These are phyloP conservation scores for Coriaria nepalensis DNA, from an alignment of 306 rosid genomes.

Conservation along the genomic window DNA sequence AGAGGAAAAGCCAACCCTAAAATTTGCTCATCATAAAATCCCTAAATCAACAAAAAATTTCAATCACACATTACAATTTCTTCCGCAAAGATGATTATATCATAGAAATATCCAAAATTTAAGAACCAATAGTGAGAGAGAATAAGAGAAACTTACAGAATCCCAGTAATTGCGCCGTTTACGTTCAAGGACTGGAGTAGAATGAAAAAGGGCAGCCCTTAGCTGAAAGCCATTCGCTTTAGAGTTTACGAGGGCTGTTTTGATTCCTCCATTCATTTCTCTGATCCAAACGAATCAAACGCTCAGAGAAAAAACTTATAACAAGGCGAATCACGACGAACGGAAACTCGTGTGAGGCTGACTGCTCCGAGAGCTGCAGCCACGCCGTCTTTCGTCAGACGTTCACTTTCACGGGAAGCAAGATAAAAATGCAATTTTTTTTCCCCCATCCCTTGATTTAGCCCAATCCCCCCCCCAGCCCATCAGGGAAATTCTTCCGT, in stretches of 20 bases:
- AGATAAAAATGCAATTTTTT: too few species aligned
- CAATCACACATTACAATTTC: not conserved
- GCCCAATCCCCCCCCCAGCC: too few species aligned
- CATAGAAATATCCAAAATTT: not conserved
- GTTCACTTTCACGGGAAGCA: too few species aligned
- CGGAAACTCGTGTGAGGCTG: too few species aligned
- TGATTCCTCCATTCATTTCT: constrained; percentile 42
- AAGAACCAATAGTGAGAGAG: constrained; percentile 4
- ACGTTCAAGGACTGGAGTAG: constrained; percentile 61
- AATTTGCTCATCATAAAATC: not conserved
- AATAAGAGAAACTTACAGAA: constrained; percentile 33
- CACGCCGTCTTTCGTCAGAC: too few species aligned
- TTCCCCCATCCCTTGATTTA: too few species aligned
- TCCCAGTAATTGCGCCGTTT: constrained; percentile 44
- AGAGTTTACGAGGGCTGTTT: constrained; percentile 30
- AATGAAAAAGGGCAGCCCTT: constrained; percentile 55
- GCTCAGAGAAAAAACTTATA: too few species aligned
- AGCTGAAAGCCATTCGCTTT: constrained; percentile 19
- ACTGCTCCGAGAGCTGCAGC: too few species aligned
- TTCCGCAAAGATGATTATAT: not conserved
- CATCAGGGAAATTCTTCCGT: too few species aligned
- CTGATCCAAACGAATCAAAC: too few species aligned
- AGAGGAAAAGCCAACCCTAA: not conserved
- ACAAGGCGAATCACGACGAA: too few species aligned
- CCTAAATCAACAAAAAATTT: not conserved